These are phyloP conservation scores for Aspergillus neoniger DNA, from an alignment of 2,329 filamentous ascomycete genomes.

Conservation along the genomic window DNA sequence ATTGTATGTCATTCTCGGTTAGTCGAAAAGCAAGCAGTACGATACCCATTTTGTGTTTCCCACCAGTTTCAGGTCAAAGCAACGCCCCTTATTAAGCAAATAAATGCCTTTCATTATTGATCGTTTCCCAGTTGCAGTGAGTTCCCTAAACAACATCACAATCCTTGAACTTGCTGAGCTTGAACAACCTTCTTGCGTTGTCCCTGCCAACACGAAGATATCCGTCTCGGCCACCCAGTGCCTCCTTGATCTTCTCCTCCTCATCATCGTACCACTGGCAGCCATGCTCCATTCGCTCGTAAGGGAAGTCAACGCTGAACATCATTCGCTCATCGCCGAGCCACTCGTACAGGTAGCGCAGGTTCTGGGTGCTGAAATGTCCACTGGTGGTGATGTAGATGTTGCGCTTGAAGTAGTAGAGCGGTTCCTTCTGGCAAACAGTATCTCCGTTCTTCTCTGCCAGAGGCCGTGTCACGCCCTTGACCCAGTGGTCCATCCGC, in stretches of 20 bases:
- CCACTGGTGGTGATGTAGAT: conserved; percentile 38
- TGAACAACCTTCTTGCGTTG: conserved; percentile 43
- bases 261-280: conserved; percentile 41
- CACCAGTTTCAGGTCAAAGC: too few relatives aligned
- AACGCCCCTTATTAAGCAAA: too few relatives aligned
- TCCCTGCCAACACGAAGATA: conserved; percentile 41
- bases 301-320: conserved; percentile 36
- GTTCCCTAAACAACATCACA: conserved; percentile 4
- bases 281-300: conserved; percentile 33
- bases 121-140: too few relatives aligned
- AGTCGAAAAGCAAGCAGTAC: too few relatives aligned
- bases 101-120: too few relatives aligned
- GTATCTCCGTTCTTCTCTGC: conserved; percentile 19
- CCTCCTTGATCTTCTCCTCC: conserved; percentile 8
- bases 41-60: too few relatives aligned
- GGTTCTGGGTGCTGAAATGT: conserved; percentile 34
- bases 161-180: conserved; percentile 24
- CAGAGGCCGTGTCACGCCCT: conserved; percentile 27
- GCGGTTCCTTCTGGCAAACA: conserved; percentile 38
- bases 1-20: too few relatives aligned
- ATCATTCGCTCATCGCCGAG: conserved; percentile 32
- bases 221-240: conserved; percentile 28
- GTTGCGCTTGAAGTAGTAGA: conserved; percentile 36
- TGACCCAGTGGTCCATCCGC: conserved; percentile 27
- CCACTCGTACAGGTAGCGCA: conserved; percentile 32